These are phyloP conservation scores for Malassezia furfur DNA, from an alignment of 1,284 basidiomycete species.

Conservation along the genomic window DNA sequence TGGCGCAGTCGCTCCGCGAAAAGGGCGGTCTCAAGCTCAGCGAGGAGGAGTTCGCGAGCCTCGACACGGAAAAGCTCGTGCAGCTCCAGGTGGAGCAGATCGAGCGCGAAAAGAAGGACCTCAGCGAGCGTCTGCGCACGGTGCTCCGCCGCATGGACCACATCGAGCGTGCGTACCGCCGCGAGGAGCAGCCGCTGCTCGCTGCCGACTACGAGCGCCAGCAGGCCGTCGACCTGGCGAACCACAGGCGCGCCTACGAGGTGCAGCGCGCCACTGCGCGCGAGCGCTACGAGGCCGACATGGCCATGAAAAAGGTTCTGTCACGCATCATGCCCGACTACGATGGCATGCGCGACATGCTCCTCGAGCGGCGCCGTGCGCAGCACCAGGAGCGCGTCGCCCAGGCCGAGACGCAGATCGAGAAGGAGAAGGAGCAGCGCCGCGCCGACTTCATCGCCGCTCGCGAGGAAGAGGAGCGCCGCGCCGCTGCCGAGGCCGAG, in stretches of 20 bases:
- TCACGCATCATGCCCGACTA: slow-evolving; percentile 69
- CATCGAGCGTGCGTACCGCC: slow-evolving; percentile 86
- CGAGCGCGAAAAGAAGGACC: slow-evolving; percentile 90
- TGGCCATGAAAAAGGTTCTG: slow-evolving; percentile 71
- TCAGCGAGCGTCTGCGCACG: slow-evolving; percentile 72
- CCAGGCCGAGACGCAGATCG: slow-evolving; percentile 63
- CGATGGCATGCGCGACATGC: slow-evolving; percentile 55
- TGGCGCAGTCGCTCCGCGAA: slow-evolving; percentile 75
- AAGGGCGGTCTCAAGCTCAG: slow-evolving; percentile 77
- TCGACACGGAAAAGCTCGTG: slow-evolving; percentile 81
- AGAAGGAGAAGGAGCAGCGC: slow-evolving; percentile 73
- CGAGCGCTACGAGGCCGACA: slow-evolving; percentile 60
- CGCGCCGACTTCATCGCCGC: slow-evolving; percentile 30
- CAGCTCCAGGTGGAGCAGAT: slow-evolving; percentile 65
- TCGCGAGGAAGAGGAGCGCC: slow-evolving; percentile 37
- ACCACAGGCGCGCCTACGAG: slow-evolving; percentile 54
- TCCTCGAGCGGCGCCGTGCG: slow-evolving; percentile 61
- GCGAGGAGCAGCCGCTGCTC: slow-evolving; percentile 81
- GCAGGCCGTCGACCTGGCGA: slow-evolving; percentile 61
- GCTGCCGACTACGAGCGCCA: slow-evolving; percentile 79
- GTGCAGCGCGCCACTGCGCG: slow-evolving; percentile 55
- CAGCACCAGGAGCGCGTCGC: slow-evolving; percentile 62
- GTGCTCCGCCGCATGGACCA: slow-evolving; percentile 87
- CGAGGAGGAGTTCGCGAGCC: slow-evolving; percentile 65
- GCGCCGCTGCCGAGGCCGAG: slow-evolving; percentile 27